Evolutionary conservation across 1,284 basidiomycete species (phyloP).

Genomic region (Trametes pubescens): DNA sequence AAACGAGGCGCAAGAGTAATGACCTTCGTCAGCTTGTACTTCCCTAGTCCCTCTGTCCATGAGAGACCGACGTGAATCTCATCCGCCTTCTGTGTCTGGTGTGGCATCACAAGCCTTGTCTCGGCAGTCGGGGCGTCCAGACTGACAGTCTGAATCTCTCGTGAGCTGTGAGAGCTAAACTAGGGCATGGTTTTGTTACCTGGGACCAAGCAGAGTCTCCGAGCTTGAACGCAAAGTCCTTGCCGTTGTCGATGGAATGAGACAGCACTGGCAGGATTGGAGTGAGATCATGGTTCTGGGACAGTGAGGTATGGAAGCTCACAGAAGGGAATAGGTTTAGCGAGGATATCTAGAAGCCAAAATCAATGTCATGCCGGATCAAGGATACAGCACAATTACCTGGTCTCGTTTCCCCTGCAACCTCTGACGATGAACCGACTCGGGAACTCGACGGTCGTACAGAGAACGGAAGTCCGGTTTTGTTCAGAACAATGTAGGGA

Average conservation of each 20-base stretch:
- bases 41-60: slow-evolving; percentile 93
- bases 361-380: not conserved
- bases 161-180: slow-evolving; percentile 13
- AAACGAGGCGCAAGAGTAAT: slow-evolving; percentile 94
- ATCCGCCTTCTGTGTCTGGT: slow-evolving; percentile 72
- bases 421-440: slow-evolving; percentile 76
- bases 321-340: slow-evolving; percentile 80
- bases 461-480: slow-evolving; percentile 88
- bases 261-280: slow-evolving; percentile 75
- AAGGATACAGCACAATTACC: slow-evolving; percentile 49
- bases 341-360: slow-evolving; percentile 57
- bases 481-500: slow-evolving; percentile 94
- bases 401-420: slow-evolving; percentile 80
- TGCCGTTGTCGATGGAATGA: slow-evolving; percentile 83
- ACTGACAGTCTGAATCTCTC: slow-evolving; percentile 68
- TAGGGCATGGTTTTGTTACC: slow-evolving; percentile 49
- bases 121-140: slow-evolving; percentile 95
- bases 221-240: slow-evolving; percentile 86
- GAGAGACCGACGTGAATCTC: slow-evolving; percentile 92
- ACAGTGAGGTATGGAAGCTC: slow-evolving; percentile 44
- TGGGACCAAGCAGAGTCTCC: slow-evolving; percentile 95
- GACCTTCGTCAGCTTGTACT: slow-evolving; percentile 97
- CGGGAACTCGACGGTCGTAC: slow-evolving; percentile 77
- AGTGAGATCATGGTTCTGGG: slow-evolving; percentile 42
- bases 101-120: slow-evolving; percentile 82